These are phyloP conservation scores for Amaranthus cruentus DNA, from an alignment of 148 eudicot genomes.

Conservation along the genomic window DNA sequence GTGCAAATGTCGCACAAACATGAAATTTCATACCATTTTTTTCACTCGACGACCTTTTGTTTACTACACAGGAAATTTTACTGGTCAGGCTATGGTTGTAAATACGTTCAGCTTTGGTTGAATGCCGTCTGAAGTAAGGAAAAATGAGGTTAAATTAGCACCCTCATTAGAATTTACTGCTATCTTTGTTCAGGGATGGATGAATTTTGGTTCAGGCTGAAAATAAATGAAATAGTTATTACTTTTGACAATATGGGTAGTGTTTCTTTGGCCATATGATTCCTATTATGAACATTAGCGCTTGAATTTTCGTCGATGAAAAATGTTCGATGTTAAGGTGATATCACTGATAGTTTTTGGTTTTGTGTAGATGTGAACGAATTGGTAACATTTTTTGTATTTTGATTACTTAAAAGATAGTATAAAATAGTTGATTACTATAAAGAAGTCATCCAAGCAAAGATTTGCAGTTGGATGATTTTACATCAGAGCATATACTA, in stretches of 20 bases:
- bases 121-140: not conserved
- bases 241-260: not conserved
- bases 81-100: slow-evolving; percentile 17
- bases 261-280: not conserved
- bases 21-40: slow-evolving; percentile 12
- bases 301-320: too few species aligned
- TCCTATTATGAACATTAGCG: not conserved
- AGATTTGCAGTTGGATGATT: too few species aligned
- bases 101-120: slow-evolving; percentile 12
- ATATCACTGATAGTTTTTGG: too few species aligned
- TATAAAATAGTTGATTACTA: too few species aligned
- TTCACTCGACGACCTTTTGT: not conserved
- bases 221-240: not conserved
- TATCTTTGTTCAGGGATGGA: not conserved
- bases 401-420: too few species aligned
- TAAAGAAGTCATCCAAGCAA: too few species aligned
- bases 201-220: not conserved
- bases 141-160: not conserved
- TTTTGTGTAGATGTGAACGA: too few species aligned
- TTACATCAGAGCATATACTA: too few species aligned
- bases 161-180: not conserved
- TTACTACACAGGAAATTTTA: not conserved
- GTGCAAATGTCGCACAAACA: slow-evolving; percentile 4
- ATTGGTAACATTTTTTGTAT: too few species aligned
- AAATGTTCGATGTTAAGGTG: too few species aligned